phyloP scores from a whole-genome alignment of 2,329 filamentous ascomycete genomes.

The Trichoderma gracile region DNA sequence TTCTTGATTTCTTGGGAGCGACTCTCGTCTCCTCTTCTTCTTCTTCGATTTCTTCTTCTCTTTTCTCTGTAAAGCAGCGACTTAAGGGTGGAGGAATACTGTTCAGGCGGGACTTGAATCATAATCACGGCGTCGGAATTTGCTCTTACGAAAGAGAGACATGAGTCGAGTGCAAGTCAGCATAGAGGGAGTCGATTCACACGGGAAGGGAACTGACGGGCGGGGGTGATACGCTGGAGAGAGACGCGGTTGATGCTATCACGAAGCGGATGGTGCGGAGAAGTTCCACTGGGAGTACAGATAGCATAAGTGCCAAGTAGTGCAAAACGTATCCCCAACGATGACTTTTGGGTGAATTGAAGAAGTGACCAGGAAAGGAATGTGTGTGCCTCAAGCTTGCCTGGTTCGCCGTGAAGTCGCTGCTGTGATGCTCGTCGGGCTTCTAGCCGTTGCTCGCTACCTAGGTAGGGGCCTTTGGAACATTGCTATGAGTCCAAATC shows the following conservation, averaged over 20 bases:
- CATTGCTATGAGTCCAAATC: too few species aligned
- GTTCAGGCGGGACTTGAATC: constrained; percentile 41
- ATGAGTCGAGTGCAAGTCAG: constrained; percentile 22
- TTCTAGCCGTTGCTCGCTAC: neutral
- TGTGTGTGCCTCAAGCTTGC: neutral
- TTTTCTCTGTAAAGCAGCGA: constrained; percentile 15
- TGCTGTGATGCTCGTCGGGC: neutral
- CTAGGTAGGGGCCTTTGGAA: too few species aligned
- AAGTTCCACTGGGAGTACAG: neutral
- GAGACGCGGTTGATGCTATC: neutral
- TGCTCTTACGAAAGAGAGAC: constrained; percentile 22
- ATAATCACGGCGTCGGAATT: constrained; percentile 27
- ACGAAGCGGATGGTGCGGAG: constrained; percentile 12
- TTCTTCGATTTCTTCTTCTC: neutral
- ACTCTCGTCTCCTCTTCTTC: neutral
- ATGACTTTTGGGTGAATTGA: neutral
- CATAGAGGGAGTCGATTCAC: constrained; percentile 13
- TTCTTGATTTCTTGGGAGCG: too few species aligned
- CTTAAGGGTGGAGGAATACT: constrained; percentile 29
- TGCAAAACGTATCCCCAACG: neutral
- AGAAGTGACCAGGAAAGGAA: neutral
- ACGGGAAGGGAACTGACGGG: constrained; percentile 5
- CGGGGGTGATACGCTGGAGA: neutral
- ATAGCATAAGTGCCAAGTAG: neutral
- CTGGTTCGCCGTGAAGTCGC: constrained; percentile 5